phyloP scores from a whole-genome alignment of 768 basidiomycete species.

The Suillus weaverae region DNA sequence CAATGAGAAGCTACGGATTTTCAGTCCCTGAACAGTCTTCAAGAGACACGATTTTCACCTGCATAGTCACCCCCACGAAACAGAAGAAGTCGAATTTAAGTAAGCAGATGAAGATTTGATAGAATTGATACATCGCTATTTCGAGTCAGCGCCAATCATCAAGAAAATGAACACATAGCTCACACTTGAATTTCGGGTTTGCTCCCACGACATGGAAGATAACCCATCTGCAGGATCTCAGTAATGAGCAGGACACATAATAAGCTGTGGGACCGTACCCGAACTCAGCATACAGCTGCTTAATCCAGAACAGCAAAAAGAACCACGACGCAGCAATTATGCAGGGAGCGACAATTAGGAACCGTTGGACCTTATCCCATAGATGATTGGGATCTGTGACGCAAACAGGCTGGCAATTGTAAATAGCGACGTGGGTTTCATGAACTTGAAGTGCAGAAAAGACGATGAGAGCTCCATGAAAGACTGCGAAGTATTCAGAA shows the following conservation, averaged over 20 bases:
- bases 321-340: constrained; percentile 69
- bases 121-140: constrained; percentile 84
- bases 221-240: constrained; percentile 61
- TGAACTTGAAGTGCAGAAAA: constrained; percentile 76
- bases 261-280: constrained; percentile 52
- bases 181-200: constrained; percentile 82
- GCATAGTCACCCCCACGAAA: constrained; percentile 86
- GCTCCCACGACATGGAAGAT: constrained; percentile 90
- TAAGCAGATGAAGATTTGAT: constrained; percentile 84
- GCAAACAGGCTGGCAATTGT: constrained; percentile 26
- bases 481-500: constrained; percentile 39
- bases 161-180: constrained; percentile 20
- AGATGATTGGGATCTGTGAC: constrained; percentile 54
- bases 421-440: constrained; percentile 67
- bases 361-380: constrained; percentile 59
- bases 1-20: constrained; percentile 66
- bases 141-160: constrained; percentile 8
- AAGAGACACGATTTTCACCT: constrained; percentile 42
- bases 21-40: constrained; percentile 3
- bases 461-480: constrained; percentile 73
- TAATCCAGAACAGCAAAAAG: constrained; percentile 65
- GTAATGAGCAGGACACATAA: constrained; percentile 7
- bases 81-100: constrained; percentile 91
- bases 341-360: constrained; percentile 72
- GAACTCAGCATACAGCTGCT: constrained; percentile 75